Evolutionary conservation across 2,329 filamentous ascomycete species (phyloP).

Genomic region (Allantophomopsis lycopodina): DNA sequence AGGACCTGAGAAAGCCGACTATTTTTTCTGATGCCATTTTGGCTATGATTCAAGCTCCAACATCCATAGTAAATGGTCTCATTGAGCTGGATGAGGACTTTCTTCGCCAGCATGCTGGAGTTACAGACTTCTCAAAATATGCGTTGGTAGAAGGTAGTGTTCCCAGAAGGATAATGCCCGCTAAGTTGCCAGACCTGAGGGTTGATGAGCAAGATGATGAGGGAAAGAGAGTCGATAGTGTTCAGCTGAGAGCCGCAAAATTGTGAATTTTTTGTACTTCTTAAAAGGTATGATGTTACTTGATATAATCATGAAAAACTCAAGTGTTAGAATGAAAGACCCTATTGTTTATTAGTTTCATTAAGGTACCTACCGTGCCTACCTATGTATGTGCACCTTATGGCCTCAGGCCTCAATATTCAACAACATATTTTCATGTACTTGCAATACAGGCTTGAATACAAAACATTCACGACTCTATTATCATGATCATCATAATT

Average conservation of each 20-base stretch:
- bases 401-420: no score
- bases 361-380: no score
- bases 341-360: no score
- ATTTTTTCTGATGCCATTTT: conserved; percentile 74
- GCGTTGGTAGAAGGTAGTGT: conserved; percentile 46
- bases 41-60: conserved; percentile 50
- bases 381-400: no score
- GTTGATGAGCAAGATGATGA: conserved; percentile 74
- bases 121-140: conserved; percentile 63
- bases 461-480: no score
- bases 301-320: not conserved
- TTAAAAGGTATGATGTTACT: no score
- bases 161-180: conserved; percentile 70
- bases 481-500: no score
- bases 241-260: conserved; percentile 13
- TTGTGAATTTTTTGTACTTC: conserved; percentile 1
- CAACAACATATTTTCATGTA: no score
- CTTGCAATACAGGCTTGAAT: no score
- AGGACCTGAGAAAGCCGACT: conserved; percentile 51
- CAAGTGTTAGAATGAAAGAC: no score
- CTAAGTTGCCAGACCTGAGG: conserved; percentile 46
- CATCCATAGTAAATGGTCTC: conserved; percentile 51
- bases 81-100: conserved; percentile 74
- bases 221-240: conserved; percentile 57
- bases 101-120: conserved; percentile 45